Percentiles rank a stretch among this genome's conserved stretches.
These are phyloP conservation scores for Vitis labrusca DNA, from an alignment of 164 flowering plant genomes.

Conservation along the genomic window DNA sequence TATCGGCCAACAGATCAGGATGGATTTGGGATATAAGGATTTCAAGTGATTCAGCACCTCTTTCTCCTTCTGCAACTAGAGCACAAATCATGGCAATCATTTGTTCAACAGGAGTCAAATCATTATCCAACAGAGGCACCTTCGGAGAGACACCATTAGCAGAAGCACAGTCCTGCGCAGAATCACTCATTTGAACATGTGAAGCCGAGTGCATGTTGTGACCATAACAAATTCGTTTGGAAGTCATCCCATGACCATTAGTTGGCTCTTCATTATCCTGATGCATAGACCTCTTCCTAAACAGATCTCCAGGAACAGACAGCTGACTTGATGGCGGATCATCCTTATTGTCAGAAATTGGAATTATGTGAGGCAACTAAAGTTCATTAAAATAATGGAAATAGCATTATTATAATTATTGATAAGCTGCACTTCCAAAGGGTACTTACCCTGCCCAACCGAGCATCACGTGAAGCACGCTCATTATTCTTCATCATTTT, in stretches of 20 bases:
- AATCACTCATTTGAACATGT: constrained; percentile 38
- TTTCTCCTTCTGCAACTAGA: constrained; percentile 92
- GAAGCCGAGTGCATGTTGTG: constrained; percentile 23
- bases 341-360: constrained; percentile 49
- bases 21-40: constrained; percentile 82
- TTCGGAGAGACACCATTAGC: constrained; percentile 57
- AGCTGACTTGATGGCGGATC: constrained; percentile 47
- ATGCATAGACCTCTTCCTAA: constrained; percentile 50
- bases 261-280: constrained; percentile 46
- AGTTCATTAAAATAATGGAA: constrained; percentile 5
- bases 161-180: constrained; percentile 39
- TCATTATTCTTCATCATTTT: constrained; percentile 71
- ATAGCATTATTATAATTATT: too few relatives aligned
- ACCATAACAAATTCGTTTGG: constrained; percentile 56
- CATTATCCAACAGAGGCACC: constrained; percentile 43
- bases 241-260: constrained; percentile 41
- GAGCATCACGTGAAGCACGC: constrained; percentile 67
- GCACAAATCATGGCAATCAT: constrained; percentile 98
- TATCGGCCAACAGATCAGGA: constrained; percentile 94
- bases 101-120: constrained; percentile 81
- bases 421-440: background rate
- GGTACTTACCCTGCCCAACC: constrained; percentile 57
- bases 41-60: constrained; percentile 91
- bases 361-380: background rate
- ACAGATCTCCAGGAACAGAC: constrained; percentile 42